Conservation (phyloP, 441 rosid genomes). For the Breynia disticha region DNA sequence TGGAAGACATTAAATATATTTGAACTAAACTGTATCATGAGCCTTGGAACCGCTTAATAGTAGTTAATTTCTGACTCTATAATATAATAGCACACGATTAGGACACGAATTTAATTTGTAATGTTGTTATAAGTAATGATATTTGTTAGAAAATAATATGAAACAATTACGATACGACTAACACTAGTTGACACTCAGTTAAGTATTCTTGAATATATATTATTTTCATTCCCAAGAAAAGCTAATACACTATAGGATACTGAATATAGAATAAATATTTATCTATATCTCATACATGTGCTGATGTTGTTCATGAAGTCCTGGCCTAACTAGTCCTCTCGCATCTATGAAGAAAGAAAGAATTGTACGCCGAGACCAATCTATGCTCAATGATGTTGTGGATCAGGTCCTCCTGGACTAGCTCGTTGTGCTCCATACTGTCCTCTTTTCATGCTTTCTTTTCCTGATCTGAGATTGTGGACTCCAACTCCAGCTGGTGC, state of each 20-base stretch:
- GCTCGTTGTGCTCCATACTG: constrained; percentile 16
- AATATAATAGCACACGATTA: no score
- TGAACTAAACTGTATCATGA: no score
- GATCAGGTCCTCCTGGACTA: constrained; percentile 43
- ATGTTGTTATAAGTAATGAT: no score
- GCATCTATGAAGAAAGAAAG: not conserved
- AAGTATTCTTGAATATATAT: no score
- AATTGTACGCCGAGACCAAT: not conserved
- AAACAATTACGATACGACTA: no score
- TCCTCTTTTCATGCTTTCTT: constrained; percentile 6
- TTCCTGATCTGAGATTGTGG: constrained; percentile 5
- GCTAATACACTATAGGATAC: not conserved
- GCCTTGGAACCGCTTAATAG: no score
- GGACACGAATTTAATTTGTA: no score
- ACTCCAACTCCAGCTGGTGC: constrained; percentile 11
- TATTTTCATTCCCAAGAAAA: not conserved
- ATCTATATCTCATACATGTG: not conserved
- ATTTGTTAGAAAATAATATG: no score
- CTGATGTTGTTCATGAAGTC: not conserved
- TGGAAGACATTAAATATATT: no score
- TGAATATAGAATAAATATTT: not conserved
- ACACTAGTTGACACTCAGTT: no score
- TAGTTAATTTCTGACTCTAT: no score
- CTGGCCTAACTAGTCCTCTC: not conserved
- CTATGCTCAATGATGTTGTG: constrained; percentile 27